Base-by-base conservation (phyloP, 306 rosid genomes). In the Cucumis hystrix region DNA sequence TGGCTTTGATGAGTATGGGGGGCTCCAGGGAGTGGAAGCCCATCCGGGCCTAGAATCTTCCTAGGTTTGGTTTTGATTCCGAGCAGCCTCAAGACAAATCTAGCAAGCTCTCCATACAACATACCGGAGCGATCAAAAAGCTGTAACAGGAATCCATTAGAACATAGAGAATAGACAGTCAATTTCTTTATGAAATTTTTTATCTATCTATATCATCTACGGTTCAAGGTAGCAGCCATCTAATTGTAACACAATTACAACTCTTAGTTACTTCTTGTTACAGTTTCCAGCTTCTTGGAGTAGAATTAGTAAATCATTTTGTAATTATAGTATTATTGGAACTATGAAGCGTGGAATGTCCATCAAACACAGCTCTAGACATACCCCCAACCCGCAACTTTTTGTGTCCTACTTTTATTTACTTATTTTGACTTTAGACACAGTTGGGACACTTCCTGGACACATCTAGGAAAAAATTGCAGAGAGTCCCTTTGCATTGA, bases 51-150 rank as follows among this genome's bases (percentile, higher is more conserved):
- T 43, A 79, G 64, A 80, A 82, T 87, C 79, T 79, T 87, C 76
- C 81, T 83, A 11, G 80, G 43, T 85, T 91, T 91, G 6, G 91
- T 79, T 88, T 30, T 89, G 59, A 93, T 60, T 57, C 97, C 98
- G 51, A 91, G 92, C 74, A 93, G 74, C 78, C 98, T 90, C 72
- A 93, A 75, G 16, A 81, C 97, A 79, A 93, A 91, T 84, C 97
- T 88, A 40, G 98, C 98, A n/a, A 91, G 93, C 82, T 91, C 98
- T 77, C 98, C 97, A 10, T 93, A 93, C 58, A 93, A 86, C 74
- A 93, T 6, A 56, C 98, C 98, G 12, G 96, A 93, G 73, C 96
- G 93, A 77, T 93, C 97, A 80, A 91, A 91, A 73, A 93, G 91
- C 97, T 93, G 98, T 83, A 76, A 43, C 15, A 21, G 59, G 56